Percentiles rank a stretch among this genome's conserved stretches.
phyloP scores from a whole-genome alignment of 2,329 filamentous ascomycete genomes.

The Ambrosiella xylebori region DNA sequence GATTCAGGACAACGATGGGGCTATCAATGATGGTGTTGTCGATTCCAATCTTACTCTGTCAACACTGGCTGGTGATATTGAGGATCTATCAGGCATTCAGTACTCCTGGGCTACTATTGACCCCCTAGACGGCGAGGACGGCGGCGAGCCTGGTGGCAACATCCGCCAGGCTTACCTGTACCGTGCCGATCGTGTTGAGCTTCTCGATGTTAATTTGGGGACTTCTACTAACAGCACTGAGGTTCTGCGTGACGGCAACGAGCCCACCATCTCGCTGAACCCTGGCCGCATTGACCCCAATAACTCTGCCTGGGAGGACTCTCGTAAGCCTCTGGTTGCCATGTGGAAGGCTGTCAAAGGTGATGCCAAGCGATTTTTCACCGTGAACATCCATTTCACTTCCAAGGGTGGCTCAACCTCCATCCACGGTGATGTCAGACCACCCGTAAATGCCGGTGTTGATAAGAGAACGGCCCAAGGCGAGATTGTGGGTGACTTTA shows the following conservation, averaged over 20 bases:
- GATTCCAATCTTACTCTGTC: constrained; percentile 41
- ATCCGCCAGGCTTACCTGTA: constrained; percentile 57
- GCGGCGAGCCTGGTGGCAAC: constrained; percentile 52
- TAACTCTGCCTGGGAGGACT: constrained; percentile 40
- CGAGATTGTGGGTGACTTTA: constrained; percentile 39
- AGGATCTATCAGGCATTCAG: constrained; percentile 27
- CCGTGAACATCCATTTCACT: constrained; percentile 52
- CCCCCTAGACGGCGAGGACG: constrained; percentile 43
- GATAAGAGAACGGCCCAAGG: constrained; percentile 39
- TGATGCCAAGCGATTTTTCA: constrained; percentile 41
- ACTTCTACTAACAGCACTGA: constrained; percentile 35
- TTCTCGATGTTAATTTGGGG: constrained; percentile 43
- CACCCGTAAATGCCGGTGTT: constrained; percentile 49
- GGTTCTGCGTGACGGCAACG: constrained; percentile 30
- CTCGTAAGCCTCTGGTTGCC: constrained; percentile 50
- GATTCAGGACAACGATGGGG: constrained; percentile 49
- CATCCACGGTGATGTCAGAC: constrained; percentile 46
- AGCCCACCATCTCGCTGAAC: constrained; percentile 45
- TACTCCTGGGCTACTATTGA: constrained; percentile 45
- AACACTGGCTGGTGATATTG: constrained; percentile 36
- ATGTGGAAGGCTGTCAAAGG: constrained; percentile 43
- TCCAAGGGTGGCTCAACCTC: constrained; percentile 49
- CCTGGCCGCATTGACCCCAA: constrained; percentile 49
- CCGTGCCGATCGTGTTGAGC: constrained; percentile 38
- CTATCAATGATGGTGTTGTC: constrained; percentile 39